Percentiles rank a stretch among this genome's conserved stretches.
Conservation (phyloP, 495 filamentous ascomycete genomes). For the Trichoderma gamsii region DNA sequence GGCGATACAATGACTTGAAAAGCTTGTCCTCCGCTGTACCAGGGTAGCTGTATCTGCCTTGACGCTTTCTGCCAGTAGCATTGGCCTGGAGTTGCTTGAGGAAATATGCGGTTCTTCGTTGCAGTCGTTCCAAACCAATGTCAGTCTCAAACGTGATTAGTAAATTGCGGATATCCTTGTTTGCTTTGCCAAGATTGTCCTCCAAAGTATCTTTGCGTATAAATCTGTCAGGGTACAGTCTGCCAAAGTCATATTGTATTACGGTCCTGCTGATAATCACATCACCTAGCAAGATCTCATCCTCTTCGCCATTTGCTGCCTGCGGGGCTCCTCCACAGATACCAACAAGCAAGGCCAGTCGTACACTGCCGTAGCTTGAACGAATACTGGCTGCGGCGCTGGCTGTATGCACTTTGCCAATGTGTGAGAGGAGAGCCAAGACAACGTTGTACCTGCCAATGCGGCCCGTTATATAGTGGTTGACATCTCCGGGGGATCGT, state of each 20-base stretch:
- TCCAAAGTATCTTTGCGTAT: conserved; percentile 25
- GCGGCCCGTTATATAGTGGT: conserved; percentile 33
- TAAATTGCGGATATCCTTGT: conserved; percentile 29
- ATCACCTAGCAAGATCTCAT: conserved; percentile 38
- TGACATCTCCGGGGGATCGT: conserved; percentile 23
- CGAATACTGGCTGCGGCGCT: conserved; percentile 25
- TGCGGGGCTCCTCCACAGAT: conserved; percentile 31
- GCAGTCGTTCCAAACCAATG: conserved; percentile 18
- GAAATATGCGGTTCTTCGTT: conserved; percentile 18
- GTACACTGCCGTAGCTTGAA: conserved; percentile 27
- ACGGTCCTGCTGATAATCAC: conserved; percentile 37
- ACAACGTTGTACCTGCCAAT: conserved; percentile 36
- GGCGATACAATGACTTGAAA: conserved; percentile 27
- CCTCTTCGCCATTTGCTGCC: neutral
- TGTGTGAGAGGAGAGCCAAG: conserved; percentile 27
- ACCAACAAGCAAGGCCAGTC: conserved; percentile 27
- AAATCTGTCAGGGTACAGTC: conserved; percentile 29
- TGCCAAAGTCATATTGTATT: conserved; percentile 37
- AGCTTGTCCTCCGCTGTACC: neutral
- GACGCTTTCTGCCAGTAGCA: conserved; percentile 7
- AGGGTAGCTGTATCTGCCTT: conserved; percentile 20
- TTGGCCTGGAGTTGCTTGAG: conserved; percentile 19
- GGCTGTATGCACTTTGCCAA: conserved; percentile 32
- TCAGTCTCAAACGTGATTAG: conserved; percentile 22
- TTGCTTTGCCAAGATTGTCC: conserved; percentile 28